Evolutionary conservation across 192 early-diverging fungal genomes (phyloP).

Genomic region (Backusella liffmaniae): DNA sequence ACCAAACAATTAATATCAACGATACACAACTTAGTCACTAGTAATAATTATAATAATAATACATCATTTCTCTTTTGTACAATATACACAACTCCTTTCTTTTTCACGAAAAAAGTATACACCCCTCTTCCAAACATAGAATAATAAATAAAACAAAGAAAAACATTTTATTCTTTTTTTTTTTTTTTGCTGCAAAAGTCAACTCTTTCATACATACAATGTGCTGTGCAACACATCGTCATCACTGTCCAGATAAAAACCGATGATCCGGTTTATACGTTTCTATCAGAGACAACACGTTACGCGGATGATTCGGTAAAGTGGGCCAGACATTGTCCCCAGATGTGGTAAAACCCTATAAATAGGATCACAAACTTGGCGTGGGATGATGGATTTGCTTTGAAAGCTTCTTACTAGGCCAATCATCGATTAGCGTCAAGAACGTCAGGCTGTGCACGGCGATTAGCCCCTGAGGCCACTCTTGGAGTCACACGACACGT

Average conservation of each 20-base stretch:
- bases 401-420: too few relatives aligned
- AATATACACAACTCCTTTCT: not conserved
- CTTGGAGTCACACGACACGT: not conserved
- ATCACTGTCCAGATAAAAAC: not conserved
- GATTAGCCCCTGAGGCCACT: not conserved
- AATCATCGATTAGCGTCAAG: not conserved
- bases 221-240: not conserved
- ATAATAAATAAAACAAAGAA: not conserved
- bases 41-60: not conserved
- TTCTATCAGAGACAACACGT: not conserved
- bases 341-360: too few relatives aligned
- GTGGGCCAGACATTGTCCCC: too few relatives aligned
- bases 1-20: not conserved
- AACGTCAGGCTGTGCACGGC: not conserved
- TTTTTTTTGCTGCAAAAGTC: not conserved
- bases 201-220: not conserved
- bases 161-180: not conserved
- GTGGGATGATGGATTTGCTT: too few relatives aligned
- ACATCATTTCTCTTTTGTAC: not conserved
- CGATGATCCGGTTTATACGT: not conserved
- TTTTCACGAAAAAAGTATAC: not conserved
- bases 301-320: too few relatives aligned
- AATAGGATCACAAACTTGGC: too few relatives aligned
- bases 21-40: not conserved
- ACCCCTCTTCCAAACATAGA: not conserved